Conservation (phyloP, 345 rosid species). For the Boechera divaricarpa region DNA sequence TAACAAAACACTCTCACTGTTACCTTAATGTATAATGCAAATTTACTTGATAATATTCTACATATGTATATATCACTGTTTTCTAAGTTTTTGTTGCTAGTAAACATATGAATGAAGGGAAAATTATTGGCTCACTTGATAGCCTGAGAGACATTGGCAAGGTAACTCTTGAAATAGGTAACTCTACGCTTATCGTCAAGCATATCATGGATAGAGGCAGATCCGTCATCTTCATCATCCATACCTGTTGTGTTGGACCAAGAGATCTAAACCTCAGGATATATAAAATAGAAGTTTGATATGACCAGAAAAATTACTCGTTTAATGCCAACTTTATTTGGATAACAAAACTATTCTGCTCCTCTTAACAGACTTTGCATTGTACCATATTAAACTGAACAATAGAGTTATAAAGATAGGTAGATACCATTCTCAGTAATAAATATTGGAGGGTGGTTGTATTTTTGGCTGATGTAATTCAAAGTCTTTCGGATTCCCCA, state of each 20-base stretch:
- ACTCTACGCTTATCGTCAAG: slow-evolving; percentile 86
- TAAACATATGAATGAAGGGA: slow-evolving; percentile 8
- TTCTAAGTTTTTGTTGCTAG: background rate
- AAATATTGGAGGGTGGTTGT: slow-evolving; percentile 68
- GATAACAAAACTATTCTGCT: background rate
- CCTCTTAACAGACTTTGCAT: slow-evolving; percentile 4
- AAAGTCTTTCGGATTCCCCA: slow-evolving; percentile 87
- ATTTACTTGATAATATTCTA: background rate
- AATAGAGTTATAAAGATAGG: background rate
- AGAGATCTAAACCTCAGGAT: slow-evolving; percentile 2
- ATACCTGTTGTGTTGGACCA: slow-evolving; percentile 62
- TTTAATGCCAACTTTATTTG: background rate
- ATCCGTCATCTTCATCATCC: slow-evolving; percentile 81
- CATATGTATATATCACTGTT: background rate
- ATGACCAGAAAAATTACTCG: background rate
- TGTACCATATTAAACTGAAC: slow-evolving; percentile 24
- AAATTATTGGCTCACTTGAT: slow-evolving; percentile 55
- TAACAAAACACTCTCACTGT: slow-evolving; percentile 10
- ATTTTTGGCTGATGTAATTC: slow-evolving; percentile 62
- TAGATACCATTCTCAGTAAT: slow-evolving; percentile 81
- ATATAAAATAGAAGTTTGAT: background rate
- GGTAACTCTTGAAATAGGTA: slow-evolving; percentile 68
- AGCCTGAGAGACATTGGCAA: slow-evolving; percentile 71
- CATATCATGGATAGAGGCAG: slow-evolving; percentile 69
- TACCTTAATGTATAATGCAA: background rate